Evolutionary conservation across 306 rosid genomes (phyloP).

Genomic region (Rosa lucieae): DNA sequence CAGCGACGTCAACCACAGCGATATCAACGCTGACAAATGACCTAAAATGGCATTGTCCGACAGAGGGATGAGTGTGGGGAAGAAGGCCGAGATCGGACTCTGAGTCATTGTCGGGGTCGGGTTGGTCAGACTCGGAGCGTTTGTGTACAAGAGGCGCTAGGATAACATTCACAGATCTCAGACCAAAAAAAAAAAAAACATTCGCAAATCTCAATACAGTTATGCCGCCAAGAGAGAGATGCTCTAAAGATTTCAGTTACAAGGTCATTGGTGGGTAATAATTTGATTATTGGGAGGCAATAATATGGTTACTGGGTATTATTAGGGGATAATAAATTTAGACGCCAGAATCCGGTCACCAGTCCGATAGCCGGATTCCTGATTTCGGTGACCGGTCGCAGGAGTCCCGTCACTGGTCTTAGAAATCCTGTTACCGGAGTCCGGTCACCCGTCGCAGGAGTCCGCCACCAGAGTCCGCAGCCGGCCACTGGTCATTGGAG

Average conservation of each 20-base stretch:
- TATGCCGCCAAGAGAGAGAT: conserved; percentile 56
- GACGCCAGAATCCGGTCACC: too few relatives aligned
- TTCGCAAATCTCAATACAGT: conserved; percentile 21
- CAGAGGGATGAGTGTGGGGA: conserved; percentile 53
- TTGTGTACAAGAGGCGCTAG: conserved; percentile 73
- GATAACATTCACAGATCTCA: conserved; percentile 62
- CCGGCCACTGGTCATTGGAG: too few relatives aligned
- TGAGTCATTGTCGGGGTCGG: conserved; percentile 54
- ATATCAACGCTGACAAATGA: neutral
- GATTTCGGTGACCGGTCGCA: too few relatives aligned
- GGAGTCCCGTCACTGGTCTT: too few relatives aligned
- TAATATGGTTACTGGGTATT: too few relatives aligned
- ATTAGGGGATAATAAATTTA: too few relatives aligned
- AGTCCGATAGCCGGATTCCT: too few relatives aligned
- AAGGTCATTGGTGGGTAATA: conserved; percentile 1
- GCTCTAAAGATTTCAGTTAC: conserved; percentile 32
- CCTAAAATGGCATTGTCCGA: conserved; percentile 20
- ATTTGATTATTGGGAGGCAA: too few relatives aligned
- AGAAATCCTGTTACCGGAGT: too few relatives aligned
- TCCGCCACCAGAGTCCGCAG: too few relatives aligned
- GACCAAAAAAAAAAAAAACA: too few relatives aligned
- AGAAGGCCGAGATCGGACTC: conserved; percentile 70
- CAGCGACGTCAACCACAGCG: conserved; percentile 20
- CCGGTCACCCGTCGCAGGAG: too few relatives aligned
- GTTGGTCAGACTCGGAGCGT: conserved; percentile 46